Percentiles rank a stretch among this genome's conserved stretches.
Conservation (phyloP, 352 stramenopile genomes). For the Phytophthora litchii region DNA sequence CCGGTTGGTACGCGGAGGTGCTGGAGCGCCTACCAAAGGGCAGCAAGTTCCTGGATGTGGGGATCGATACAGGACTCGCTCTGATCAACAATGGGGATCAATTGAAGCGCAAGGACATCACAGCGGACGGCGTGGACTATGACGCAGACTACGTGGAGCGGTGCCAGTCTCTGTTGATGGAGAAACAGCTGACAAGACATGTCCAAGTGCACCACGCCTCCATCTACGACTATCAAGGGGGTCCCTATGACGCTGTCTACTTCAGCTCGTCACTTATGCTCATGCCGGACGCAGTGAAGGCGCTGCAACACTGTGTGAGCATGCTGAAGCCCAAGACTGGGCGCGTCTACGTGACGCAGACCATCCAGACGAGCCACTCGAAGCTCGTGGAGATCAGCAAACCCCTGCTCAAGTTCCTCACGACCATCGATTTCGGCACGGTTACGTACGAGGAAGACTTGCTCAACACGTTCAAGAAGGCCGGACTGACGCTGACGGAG, state of each 20-base stretch:
- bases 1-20: slow-evolving; percentile 89
- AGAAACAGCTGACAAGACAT: slow-evolving; percentile 42
- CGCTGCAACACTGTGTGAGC: slow-evolving; percentile 63
- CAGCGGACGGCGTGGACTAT: slow-evolving; percentile 91
- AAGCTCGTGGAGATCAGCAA: slow-evolving; percentile 81
- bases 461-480: slow-evolving; percentile 67
- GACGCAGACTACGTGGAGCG: slow-evolving; percentile 85
- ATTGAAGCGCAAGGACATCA: slow-evolving; percentile 70
- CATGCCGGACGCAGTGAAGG: slow-evolving; percentile 88
- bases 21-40: slow-evolving; percentile 57
- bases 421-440: slow-evolving; percentile 93
- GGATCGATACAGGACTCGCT: slow-evolving; percentile 86
- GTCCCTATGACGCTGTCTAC: slow-evolving; percentile 90
- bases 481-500: slow-evolving; percentile 55
- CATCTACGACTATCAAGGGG: slow-evolving; percentile 78
- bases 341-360: slow-evolving; percentile 91
- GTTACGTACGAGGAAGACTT: slow-evolving; percentile 88
- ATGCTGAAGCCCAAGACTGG: slow-evolving; percentile 75
- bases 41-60: slow-evolving; percentile 86
- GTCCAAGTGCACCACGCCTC: slow-evolving; percentile 78
- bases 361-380: slow-evolving; percentile 85
- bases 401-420: slow-evolving; percentile 92
- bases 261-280: slow-evolving; percentile 93
- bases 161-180: slow-evolving; percentile 57
- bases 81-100: slow-evolving; percentile 69